Conservation (phyloP, 345 rosid genomes). For the Citrus inodora region DNA sequence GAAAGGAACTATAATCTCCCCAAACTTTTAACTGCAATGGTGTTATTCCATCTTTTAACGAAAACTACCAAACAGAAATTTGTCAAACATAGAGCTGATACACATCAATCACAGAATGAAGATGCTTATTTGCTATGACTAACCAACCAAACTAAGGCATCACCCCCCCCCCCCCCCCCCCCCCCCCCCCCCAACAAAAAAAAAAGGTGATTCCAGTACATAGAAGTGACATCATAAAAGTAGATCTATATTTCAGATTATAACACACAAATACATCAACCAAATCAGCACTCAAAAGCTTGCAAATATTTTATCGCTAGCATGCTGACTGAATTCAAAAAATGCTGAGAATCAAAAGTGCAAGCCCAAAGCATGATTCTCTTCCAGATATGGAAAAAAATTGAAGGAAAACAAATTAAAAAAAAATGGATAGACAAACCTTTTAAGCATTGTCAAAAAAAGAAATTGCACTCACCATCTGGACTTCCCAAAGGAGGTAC, state of each 20-base stretch:
- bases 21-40: not conserved
- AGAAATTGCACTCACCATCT: constrained; percentile 65
- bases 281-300: not conserved
- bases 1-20: not conserved
- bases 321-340: not conserved
- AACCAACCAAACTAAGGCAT: not conserved
- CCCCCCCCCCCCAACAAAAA: not conserved
- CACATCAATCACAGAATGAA: not conserved
- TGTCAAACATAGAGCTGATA: not conserved
- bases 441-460: constrained; percentile 3
- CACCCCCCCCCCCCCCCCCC: not conserved
- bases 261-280: not conserved
- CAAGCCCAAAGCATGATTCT: not conserved
- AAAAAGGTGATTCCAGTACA: not conserved
- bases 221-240: not conserved
- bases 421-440: not conserved
- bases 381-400: not conserved
- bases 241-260: not conserved
- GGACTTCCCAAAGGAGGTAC: constrained; percentile 99
- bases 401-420: not conserved
- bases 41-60: not conserved
- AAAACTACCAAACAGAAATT: not conserved
- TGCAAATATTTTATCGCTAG: not conserved
- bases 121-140: not conserved
- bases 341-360: not conserved